phyloP scores from a whole-genome alignment of 257 asterid species.

The Scutellaria barbata region DNA sequence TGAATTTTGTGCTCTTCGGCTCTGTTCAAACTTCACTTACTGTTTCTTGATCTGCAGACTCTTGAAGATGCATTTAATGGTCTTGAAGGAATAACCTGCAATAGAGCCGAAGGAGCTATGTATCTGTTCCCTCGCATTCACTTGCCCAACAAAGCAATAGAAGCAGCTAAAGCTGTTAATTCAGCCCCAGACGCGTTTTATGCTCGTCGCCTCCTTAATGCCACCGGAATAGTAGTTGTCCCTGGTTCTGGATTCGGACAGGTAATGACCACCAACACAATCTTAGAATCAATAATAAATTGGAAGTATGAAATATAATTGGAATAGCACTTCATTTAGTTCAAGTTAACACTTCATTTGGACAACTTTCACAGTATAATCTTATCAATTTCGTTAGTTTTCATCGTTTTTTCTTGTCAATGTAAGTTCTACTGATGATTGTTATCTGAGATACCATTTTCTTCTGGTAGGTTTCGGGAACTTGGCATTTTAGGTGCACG shows the following conservation, averaged over 20 bases:
- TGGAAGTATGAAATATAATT: background rate
- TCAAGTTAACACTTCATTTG: too few species aligned
- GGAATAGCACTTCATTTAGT: background rate
- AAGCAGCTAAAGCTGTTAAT: constrained; percentile 78
- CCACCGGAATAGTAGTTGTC: constrained; percentile 92
- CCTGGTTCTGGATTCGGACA: constrained; percentile 99
- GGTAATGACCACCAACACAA: constrained; percentile 44
- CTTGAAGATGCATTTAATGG: constrained; percentile 87
- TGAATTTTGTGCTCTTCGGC: background rate
- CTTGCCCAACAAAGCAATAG: constrained; percentile 80
- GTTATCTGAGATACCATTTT: background rate
- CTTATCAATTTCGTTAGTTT: background rate
- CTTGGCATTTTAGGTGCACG: constrained; percentile 97
- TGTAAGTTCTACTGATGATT: background rate
- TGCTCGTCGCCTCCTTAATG: constrained; percentile 71
- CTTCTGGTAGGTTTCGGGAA: constrained; percentile 66
- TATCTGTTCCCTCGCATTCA: constrained; percentile 81
- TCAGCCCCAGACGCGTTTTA: constrained; percentile 80
- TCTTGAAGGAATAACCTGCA: constrained; percentile 93
- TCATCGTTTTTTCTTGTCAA: background rate
- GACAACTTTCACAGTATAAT: too few species aligned
- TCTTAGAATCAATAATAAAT: background rate
- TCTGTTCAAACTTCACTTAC: background rate
- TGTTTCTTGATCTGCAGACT: constrained; percentile 47
- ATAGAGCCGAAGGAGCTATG: constrained; percentile 98